These are phyloP conservation scores for Blastomyces percursus DNA, from an alignment of 2,329 filamentous ascomycete species.

Conservation along the genomic window DNA sequence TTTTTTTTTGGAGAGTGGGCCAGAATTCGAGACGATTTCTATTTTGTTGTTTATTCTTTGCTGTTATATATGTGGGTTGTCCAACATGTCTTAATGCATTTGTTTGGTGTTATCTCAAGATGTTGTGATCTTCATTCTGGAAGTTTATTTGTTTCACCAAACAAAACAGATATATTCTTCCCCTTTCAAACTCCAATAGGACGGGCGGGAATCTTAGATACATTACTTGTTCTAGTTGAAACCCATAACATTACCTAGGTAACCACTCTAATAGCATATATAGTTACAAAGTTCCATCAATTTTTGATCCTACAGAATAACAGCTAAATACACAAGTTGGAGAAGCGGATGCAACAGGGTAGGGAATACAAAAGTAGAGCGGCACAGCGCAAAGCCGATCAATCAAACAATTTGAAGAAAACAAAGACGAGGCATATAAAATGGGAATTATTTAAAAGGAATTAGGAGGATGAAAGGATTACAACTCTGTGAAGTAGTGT, in stretches of 20 bases:
- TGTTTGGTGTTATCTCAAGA: conserved; percentile 6
- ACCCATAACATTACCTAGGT: neutral
- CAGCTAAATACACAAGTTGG: neutral
- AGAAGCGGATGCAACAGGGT: neutral
- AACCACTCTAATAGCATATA: neutral
- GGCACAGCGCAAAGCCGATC: neutral
- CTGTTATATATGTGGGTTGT: neutral
- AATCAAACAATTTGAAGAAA: neutral
- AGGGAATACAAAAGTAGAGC: neutral
- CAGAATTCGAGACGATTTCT: neutral
- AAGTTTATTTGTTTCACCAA: too few species aligned
- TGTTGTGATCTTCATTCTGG: too few species aligned
- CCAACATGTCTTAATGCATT: conserved; percentile 1
- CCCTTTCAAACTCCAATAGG: too few species aligned
- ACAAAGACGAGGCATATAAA: neutral
- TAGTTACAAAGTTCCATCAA: neutral
- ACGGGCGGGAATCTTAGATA: too few species aligned
- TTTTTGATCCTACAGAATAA: neutral
- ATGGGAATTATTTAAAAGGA: neutral
- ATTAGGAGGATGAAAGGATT: neutral
- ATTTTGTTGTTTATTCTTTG: neutral
- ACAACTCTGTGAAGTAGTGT: neutral
- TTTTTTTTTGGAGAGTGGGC: too few species aligned
- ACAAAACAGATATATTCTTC: too few species aligned
- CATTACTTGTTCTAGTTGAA: too few species aligned